phyloP scores from a whole-genome alignment of 768 basidiomycete genomes.

The Tylopilus cervinicoccineus region DNA sequence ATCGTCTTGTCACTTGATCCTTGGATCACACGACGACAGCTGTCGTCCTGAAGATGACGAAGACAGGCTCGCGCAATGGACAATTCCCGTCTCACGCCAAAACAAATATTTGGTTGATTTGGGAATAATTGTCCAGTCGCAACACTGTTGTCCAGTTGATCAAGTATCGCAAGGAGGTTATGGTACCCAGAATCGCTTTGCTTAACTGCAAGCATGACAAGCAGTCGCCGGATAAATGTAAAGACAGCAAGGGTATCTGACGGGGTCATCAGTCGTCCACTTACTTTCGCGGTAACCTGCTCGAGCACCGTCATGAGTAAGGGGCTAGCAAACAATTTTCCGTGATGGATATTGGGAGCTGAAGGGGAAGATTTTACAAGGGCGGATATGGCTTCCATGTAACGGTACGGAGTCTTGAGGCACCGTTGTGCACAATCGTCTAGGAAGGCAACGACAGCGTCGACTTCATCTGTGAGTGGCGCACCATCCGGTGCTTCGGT shows the following conservation, averaged over 20 bases:
- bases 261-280: constrained; percentile 47
- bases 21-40: not conserved
- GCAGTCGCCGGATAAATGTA: constrained; percentile 60
- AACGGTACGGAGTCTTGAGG: constrained; percentile 78
- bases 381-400: constrained; percentile 66
- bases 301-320: constrained; percentile 79
- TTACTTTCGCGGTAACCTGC: constrained; percentile 67
- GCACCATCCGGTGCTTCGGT: constrained; percentile 50
- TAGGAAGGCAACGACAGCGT: constrained; percentile 60
- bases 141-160: constrained; percentile 37
- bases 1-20: constrained; percentile 19
- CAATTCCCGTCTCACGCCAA: constrained; percentile 45
- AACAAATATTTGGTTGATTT: constrained; percentile 32
- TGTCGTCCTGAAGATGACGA: constrained; percentile 22
- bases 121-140: constrained; percentile 28
- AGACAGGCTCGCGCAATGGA: constrained; percentile 38
- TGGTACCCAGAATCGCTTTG: constrained; percentile 39
- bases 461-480: constrained; percentile 51
- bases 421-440: constrained; percentile 86
- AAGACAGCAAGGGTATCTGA: constrained; percentile 62
- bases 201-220: constrained; percentile 55
- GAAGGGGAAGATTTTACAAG: constrained; percentile 23
- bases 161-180: constrained; percentile 28
- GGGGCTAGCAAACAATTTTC: constrained; percentile 57
- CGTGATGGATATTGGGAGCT: constrained; percentile 7